A percentile compares a stretch with the other conserved stretches of the same genome.
phyloP scores from a whole-genome alignment of 305 asterid genomes.

The Plantago coronopus region DNA sequence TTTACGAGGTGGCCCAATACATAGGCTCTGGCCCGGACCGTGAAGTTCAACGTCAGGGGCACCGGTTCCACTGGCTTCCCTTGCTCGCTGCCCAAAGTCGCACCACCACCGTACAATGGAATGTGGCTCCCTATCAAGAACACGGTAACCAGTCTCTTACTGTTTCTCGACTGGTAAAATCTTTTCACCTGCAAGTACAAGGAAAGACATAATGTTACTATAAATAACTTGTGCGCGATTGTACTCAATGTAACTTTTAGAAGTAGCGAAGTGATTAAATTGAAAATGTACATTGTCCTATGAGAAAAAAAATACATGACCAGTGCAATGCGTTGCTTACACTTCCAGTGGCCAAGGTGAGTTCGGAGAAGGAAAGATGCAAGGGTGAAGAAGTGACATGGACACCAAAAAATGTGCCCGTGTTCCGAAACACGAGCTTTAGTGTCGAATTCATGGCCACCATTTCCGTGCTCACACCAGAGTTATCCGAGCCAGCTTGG shows the following conservation, averaged over 20 bases:
- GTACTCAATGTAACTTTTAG: no score
- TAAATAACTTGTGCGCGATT: no score
- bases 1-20: slow-evolving; percentile 81
- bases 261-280: no score
- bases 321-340: slow-evolving; percentile 33
- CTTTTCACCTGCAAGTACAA: slow-evolving; percentile 45
- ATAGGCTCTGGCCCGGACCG: slow-evolving; percentile 70
- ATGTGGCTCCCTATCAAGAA: slow-evolving; percentile 43
- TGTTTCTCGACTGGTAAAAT: slow-evolving; percentile 76
- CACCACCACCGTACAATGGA: slow-evolving; percentile 88
- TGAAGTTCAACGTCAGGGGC: slow-evolving; percentile 48
- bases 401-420: slow-evolving; percentile 81
- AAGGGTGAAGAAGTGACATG: slow-evolving; percentile 77
- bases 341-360: slow-evolving; percentile 57
- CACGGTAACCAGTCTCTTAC: slow-evolving; percentile 53
- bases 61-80: slow-evolving; percentile 62
- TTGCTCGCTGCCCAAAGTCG: slow-evolving; percentile 43
- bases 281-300: no score
- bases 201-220: neutral
- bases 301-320: no score
- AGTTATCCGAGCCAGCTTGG: slow-evolving; percentile 72
- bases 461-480: slow-evolving; percentile 88
- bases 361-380: slow-evolving; percentile 60
- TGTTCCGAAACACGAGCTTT: slow-evolving; percentile 54
- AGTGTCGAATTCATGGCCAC: slow-evolving; percentile 68